Evolutionary conservation across 768 basidiomycete species (phyloP), one percentile per base, ranked within the genome.

Genomic region (Podaxis sp.): DNA sequence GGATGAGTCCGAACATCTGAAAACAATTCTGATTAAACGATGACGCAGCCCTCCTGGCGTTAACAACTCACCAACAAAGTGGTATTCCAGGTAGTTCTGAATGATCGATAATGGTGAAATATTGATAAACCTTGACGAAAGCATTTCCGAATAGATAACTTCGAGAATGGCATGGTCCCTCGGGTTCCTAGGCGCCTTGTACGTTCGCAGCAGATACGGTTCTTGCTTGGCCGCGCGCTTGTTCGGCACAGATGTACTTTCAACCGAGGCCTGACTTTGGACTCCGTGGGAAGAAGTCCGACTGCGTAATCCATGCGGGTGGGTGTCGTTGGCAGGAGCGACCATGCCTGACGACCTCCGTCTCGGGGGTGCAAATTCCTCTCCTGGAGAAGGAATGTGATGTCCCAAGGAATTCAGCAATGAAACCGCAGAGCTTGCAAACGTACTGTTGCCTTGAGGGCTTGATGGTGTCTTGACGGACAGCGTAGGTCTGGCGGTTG

Each of bases 121-220:
- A 69, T 91, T 91, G 67, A 92, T 86, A 67, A 89, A 91, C 38
- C 88, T 76, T 13, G 84, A 77, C 4, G 82, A 82, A 28, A 90
- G 86, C 84, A 88, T 87, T 65, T 87, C 85, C 20, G 75, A 79
- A 75, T 90, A 91, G 11, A 90, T 86, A 50, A 73, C 74, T 66
- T 87, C 85, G 24, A 92, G 75, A 12, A 89, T 65, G 0, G 82
- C 79, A 68, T 91, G 90, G 63, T 91, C 88, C 8, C 87, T 78
- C 2, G 90, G 89, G 68, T 91, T 84, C 2, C 68, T 65, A 0
- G 84, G 81, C 3, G 78, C 69, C 56, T 77, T 78, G 5, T 77
- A 62, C 4, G 77, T 75, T 36, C 75, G 69, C 37, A 79, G 67
- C 58, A 82, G 62, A 38, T 77, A 74, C 4, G 74, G 73, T 17